These are phyloP conservation scores for Apiospora rasikravindrae DNA, from an alignment of 2,329 filamentous ascomycete species.

Conservation along the genomic window DNA sequence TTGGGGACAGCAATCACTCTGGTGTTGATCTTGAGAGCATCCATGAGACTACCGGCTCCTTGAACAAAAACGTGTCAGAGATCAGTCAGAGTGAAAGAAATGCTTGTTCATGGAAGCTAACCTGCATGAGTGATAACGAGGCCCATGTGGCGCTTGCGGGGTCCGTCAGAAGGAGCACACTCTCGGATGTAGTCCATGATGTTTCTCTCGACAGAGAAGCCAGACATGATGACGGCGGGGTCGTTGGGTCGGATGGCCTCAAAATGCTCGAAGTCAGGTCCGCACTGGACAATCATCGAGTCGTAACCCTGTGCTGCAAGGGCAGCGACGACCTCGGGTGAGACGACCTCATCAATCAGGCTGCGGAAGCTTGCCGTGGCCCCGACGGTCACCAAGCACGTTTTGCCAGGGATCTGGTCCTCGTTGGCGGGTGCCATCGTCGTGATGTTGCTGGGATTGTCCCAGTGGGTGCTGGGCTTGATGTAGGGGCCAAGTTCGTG, in stretches of 20 bases:
- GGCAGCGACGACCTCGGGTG: slow-evolving; percentile 64
- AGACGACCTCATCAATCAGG: slow-evolving; percentile 71
- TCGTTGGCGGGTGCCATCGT: slow-evolving; percentile 17
- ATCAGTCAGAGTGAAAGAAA: not conserved
- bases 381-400: slow-evolving; percentile 88
- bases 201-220: slow-evolving; percentile 54
- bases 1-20: slow-evolving; percentile 93
- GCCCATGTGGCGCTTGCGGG: slow-evolving; percentile 55
- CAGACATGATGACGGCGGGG: not conserved
- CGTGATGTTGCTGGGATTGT: not conserved
- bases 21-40: slow-evolving; percentile 74
- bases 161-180: slow-evolving; percentile 51
- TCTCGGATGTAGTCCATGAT: slow-evolving; percentile 72
- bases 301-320: slow-evolving; percentile 69
- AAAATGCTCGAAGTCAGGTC: slow-evolving; percentile 68
- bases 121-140: slow-evolving; percentile 90
- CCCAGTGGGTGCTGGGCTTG: not conserved
- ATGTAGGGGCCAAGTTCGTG: slow-evolving; percentile 11
- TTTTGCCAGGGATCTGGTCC: slow-evolving; percentile 29
- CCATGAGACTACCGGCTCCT: slow-evolving; percentile 91
- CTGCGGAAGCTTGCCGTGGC: slow-evolving; percentile 84
- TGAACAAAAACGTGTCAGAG: not conserved
- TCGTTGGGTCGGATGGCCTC: slow-evolving; percentile 34
- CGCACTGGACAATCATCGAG: slow-evolving; percentile 80
- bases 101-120: slow-evolving; percentile 45